Evolutionary conservation across 371 early-diverging fungal species (phyloP), one percentile per base, ranked within the genome.

Genomic region (Circinella umbellata): DNA sequence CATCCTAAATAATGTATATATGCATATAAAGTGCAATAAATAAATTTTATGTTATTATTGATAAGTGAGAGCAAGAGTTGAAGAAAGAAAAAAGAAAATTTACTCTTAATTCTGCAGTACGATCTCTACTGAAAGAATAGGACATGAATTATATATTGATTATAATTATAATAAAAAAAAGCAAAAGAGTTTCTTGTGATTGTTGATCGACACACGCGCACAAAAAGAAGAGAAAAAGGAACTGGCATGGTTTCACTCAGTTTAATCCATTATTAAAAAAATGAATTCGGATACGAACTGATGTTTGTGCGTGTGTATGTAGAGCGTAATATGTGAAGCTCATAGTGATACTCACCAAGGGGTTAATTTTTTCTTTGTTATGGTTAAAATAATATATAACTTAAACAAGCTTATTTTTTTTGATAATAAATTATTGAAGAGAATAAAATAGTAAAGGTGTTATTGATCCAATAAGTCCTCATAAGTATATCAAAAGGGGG

Each of bases 71-170:
- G 27, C 27, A 27, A 27, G 27, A 62, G 17, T 6, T 34, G 11
- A 4, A 35, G 35, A 64, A 59, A 18, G n/a, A 47, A 38, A 57
- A 59, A 27, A 6, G 63, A 59, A 46, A 38, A 53, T 34, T 66
- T 59, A 61, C 70, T 59, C 65, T 64, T 8, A 70, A 46, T 37
- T 70, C 70, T 20, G 70, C 70, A 2, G 70, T 70, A 7, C 70
- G 70, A 35, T 70, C 70, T 64, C 70, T 70, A 60, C 65, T 64
- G 39, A 38, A 70, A 46, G 70, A 70, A 57, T 57, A 57, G 13
- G 57, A 57, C 57, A 57, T 57, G 20, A 42, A 42, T 42, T 9
- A 11, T 11, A 9, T 9, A 9, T 42, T 42, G 3, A 42, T 9
- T 42, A 42, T 9, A 42, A 42, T 6, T 6, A 27, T 27, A 2